These are phyloP conservation scores for Capsicum chinense DNA, from an alignment of 257 asterid species.

Conservation along the genomic window DNA sequence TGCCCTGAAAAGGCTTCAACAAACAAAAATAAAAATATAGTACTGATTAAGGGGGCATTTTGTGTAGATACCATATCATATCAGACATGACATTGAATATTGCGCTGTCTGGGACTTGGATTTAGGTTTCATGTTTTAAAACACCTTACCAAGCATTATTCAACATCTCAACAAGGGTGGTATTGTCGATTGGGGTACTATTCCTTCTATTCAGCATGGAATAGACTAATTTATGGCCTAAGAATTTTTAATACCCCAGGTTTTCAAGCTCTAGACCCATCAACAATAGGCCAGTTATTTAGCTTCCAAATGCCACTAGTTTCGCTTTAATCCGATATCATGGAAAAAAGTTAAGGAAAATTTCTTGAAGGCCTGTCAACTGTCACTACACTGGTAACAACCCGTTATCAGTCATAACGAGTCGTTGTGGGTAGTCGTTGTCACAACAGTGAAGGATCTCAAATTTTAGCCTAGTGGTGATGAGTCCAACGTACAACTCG, in stretches of 20 bases:
- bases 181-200: slow-evolving; percentile 5
- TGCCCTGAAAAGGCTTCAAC: background rate
- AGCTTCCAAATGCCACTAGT: no score
- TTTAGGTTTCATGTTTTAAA: background rate
- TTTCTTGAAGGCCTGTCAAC: no score
- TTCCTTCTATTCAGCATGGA: background rate
- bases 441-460: no score
- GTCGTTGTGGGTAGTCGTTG: no score
- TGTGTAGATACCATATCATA: slow-evolving; percentile 13
- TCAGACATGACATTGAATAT: background rate
- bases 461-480: no score
- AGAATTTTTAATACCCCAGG: background rate
- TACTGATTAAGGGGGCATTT: slow-evolving; percentile 16
- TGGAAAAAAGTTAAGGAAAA: no score
- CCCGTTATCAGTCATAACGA: no score
- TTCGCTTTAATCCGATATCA: no score
- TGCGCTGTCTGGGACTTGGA: background rate
- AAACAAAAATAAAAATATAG: background rate
- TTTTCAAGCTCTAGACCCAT: no score
- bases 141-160: background rate
- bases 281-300: no score
- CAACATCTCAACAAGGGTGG: background rate
- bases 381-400: no score
- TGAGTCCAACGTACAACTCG: no score
- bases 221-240: background rate